A percentile compares a stretch with the other conserved stretches of the same genome.
phyloP scores from a whole-genome alignment of 257 asterid species.

The Oldenlandia corymbosa region DNA sequence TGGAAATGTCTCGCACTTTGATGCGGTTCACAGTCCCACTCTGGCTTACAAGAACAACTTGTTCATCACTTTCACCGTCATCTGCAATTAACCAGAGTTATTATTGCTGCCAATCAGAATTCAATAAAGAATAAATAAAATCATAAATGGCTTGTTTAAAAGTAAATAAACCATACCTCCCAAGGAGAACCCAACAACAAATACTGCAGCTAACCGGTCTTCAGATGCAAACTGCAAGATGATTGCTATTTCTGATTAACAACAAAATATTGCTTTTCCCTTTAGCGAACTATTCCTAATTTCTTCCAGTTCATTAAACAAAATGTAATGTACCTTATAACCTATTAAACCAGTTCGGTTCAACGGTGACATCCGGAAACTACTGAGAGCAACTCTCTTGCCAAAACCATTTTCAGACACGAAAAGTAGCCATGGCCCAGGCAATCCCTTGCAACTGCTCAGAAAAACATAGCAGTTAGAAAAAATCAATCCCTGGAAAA shows the following conservation, averaged over 20 bases:
- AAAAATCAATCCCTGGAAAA: not conserved
- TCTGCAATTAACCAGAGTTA: constrained; percentile 37
- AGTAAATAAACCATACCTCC: constrained; percentile 43
- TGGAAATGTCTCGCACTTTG: constrained; percentile 86
- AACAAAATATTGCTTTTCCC: not conserved
- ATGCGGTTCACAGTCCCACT: constrained; percentile 97
- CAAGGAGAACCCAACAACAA: constrained; percentile 82
- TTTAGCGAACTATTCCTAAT: not conserved
- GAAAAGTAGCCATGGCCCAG: constrained; percentile 95
- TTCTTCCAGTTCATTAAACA: too few relatives aligned
- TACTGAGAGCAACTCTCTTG: constrained; percentile 86
- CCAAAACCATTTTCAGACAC: constrained; percentile 86
- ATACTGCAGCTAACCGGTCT: constrained; percentile 84
- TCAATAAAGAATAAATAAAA: not conserved
- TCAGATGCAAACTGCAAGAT: constrained; percentile 57
- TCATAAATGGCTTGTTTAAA: not conserved
- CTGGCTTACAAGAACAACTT: constrained; percentile 94
- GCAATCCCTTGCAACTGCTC: constrained; percentile 39
- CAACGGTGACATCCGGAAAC: constrained; percentile 61
- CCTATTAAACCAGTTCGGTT: constrained; percentile 85
- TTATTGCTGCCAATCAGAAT: constrained; percentile 14
- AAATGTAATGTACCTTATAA: constrained; percentile 53
- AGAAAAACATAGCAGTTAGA: constrained; percentile 8
- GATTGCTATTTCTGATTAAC: not conserved
- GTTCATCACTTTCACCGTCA: constrained; percentile 95